Evolutionary conservation across 2,329 filamentous ascomycete species (phyloP).

Genomic region (Colletotrichum falcatum): DNA sequence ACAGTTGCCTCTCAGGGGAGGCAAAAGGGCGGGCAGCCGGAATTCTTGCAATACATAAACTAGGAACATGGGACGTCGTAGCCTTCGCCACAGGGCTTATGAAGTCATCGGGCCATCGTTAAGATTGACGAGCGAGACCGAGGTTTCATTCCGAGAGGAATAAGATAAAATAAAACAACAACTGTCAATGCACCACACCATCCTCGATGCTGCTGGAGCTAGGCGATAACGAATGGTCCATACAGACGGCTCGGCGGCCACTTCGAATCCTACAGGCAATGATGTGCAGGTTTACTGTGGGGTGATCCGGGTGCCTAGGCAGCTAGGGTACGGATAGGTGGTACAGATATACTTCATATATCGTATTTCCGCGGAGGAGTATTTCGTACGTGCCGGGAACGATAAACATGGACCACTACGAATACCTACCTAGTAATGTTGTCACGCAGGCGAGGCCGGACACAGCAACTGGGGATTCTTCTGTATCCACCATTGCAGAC

Average conservation of each 20-base stretch:
- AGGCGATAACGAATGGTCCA: neutral
- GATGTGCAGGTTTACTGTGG: neutral
- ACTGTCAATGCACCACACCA: neutral
- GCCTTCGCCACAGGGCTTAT: too few species aligned
- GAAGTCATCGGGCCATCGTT: neutral
- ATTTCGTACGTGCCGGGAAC: too few species aligned
- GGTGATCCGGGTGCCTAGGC: neutral
- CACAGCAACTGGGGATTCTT: neutral
- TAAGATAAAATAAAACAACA: too few species aligned
- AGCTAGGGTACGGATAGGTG: too few species aligned
- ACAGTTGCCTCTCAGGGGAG: neutral
- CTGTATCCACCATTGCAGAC: too few species aligned
- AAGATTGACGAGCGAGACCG: neutral
- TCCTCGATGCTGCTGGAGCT: neutral
- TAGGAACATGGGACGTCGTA: too few species aligned
- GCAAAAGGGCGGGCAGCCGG: neutral
- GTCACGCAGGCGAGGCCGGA: neutral
- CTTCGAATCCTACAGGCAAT: neutral
- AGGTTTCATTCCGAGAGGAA: neutral
- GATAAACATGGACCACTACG: neutral
- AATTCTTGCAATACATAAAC: too few species aligned
- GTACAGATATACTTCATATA: too few species aligned
- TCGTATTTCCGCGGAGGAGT: too few species aligned
- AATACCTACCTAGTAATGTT: too few species aligned
- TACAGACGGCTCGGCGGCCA: neutral